Conservation (phyloP, 805 yeast species). For the Metschnikowia aberdeeniae region DNA sequence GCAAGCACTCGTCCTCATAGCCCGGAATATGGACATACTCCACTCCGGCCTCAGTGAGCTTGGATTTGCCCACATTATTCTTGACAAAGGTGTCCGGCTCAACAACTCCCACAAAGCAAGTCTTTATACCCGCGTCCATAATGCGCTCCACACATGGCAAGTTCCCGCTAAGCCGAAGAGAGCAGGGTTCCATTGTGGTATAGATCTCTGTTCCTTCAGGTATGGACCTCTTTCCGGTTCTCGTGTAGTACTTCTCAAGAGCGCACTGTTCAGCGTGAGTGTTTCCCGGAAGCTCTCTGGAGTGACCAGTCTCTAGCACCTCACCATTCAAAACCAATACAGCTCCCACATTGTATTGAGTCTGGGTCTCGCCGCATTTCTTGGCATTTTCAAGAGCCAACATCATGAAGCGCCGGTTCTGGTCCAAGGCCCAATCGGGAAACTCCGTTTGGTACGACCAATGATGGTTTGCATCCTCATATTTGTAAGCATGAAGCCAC, state of each 20-base stretch:
- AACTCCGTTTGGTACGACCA: conserved; percentile 76
- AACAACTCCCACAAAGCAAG: conserved; percentile 86
- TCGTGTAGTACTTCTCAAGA: conserved; percentile 60
- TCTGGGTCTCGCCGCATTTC: conserved; percentile 74
- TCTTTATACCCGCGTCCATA: conserved; percentile 49
- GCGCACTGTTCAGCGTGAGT: conserved; percentile 99
- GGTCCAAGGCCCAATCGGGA: conserved; percentile 78
- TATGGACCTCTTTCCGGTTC: conserved; percentile 35
- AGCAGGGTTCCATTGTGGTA: conserved; percentile 98
- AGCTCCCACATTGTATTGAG: conserved; percentile 95
- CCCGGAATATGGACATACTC: conserved; percentile 82
- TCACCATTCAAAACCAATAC: conserved; percentile 59
- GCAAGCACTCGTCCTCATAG: conserved; percentile 63
- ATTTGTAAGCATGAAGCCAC: conserved; percentile 88
- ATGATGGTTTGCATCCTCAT: conserved; percentile 50
- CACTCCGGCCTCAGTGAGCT: conserved; percentile 53
- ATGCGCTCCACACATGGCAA: conserved; percentile 83
- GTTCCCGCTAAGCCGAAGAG: conserved; percentile 84
- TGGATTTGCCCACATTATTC: conserved; percentile 59
- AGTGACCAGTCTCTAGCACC: conserved; percentile 76
- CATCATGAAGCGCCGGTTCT: conserved; percentile 61
- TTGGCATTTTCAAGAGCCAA: conserved; percentile 73
- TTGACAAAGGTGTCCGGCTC: conserved; percentile 91
- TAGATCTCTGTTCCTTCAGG: conserved; percentile 80
- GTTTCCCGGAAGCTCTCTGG: conserved; percentile 89